phyloP scores from a whole-genome alignment of 2,329 filamentous ascomycete species.

The Colletotrichum godetiae region DNA sequence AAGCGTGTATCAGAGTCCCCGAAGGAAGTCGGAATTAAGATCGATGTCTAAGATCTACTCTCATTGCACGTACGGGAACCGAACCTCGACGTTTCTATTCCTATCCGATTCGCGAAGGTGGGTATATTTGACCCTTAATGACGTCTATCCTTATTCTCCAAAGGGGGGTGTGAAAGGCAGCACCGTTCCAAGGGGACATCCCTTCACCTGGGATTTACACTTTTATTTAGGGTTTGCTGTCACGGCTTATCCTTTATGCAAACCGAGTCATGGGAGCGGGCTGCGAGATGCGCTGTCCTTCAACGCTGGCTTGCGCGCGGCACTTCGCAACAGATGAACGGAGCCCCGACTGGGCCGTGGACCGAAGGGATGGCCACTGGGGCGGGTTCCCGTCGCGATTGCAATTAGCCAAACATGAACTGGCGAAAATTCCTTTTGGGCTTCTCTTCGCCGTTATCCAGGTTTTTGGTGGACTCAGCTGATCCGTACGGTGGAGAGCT shows the following conservation, averaged over 20 bases:
- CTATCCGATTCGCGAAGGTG: not conserved
- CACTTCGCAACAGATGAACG: not conserved
- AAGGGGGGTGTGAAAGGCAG: not conserved
- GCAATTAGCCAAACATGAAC: not conserved
- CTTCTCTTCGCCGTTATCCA: not conserved
- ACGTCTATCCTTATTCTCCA: not conserved
- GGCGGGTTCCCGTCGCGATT: not conserved
- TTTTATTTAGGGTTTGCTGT: slow-evolving; percentile 33
- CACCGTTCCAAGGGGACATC: slow-evolving; percentile 19
- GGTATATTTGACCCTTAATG: not conserved
- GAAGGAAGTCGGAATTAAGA: too few relatives aligned
- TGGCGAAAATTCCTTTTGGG: not conserved
- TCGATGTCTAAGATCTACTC: too few relatives aligned
- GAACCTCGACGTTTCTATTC: not conserved
- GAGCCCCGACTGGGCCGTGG: slow-evolving; percentile 2
- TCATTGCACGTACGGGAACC: not conserved
- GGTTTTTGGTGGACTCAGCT: not conserved
- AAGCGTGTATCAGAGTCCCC: too few relatives aligned
- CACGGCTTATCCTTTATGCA: slow-evolving; percentile 30
- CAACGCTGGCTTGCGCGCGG: not conserved
- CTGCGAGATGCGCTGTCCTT: not conserved
- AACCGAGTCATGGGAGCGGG: slow-evolving; percentile 15
- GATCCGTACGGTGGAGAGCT: not conserved
- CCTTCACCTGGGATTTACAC: slow-evolving; percentile 3
- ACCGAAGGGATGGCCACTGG: not conserved